Percentiles rank a stretch among this genome's conserved stretches.
Conservation (phyloP, 768 basidiomycete genomes). For the Calocera cornea region DNA sequence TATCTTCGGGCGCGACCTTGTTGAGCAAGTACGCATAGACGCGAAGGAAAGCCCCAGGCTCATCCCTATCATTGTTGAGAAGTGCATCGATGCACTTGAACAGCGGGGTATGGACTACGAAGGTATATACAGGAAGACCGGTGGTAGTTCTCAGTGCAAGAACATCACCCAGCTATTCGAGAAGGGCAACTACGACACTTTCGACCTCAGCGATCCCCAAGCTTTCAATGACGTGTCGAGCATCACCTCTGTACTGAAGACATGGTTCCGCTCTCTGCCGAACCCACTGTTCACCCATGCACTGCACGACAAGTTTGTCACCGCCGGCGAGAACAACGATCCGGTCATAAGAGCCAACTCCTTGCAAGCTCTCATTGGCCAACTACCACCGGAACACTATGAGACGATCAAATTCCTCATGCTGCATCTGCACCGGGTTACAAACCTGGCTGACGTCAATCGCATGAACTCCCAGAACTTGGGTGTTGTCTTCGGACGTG, state of each 20-base stretch:
- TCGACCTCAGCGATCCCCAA: constrained; percentile 76
- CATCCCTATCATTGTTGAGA: constrained; percentile 83
- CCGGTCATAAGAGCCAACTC: constrained; percentile 41
- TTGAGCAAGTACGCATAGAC: constrained; percentile 69
- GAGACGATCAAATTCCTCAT: constrained; percentile 68
- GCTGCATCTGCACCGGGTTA: constrained; percentile 71
- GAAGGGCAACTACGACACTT: constrained; percentile 73
- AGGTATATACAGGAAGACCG: constrained; percentile 96
- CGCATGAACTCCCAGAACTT: constrained; percentile 91
- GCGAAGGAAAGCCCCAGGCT: constrained; percentile 42
- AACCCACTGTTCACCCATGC: constrained; percentile 81
- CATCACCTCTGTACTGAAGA: constrained; percentile 91
- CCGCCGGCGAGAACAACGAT: constrained; percentile 55
- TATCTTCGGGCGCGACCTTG: constrained; percentile 83
- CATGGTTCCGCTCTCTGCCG: constrained; percentile 87
- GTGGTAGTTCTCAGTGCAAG: constrained; percentile 84
- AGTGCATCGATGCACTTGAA: constrained; percentile 93
- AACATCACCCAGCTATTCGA: constrained; percentile 90
- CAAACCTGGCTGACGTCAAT: constrained; percentile 55
- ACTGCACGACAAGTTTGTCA: constrained; percentile 80
- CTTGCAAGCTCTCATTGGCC: constrained; percentile 53
- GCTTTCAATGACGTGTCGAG: constrained; percentile 96
- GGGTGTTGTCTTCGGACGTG: constrained; percentile 96
- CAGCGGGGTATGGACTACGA: constrained; percentile 82
- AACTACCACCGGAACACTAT: constrained; percentile 78